Evolutionary conservation across 208 protist species (phyloP).

Genomic region (Tritrichomonas musculus): DNA sequence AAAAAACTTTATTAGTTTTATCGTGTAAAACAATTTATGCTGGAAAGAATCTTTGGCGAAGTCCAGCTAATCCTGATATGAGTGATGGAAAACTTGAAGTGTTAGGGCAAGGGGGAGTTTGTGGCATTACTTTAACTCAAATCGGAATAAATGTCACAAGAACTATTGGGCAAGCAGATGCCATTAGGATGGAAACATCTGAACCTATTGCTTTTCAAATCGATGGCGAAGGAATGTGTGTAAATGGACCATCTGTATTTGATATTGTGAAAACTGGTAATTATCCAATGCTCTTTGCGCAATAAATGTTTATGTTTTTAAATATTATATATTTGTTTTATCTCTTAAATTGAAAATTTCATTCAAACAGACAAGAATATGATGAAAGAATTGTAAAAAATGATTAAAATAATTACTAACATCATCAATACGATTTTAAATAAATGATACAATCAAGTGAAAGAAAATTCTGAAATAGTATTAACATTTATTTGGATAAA

Average conservation of each 20-base stretch:
- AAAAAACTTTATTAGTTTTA: neutral
- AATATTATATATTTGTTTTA: neutral
- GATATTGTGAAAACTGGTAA: neutral
- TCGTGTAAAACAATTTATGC: conserved; percentile 9
- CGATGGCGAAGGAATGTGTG: neutral
- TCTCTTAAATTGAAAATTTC: too few relatives aligned
- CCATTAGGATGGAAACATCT: neutral
- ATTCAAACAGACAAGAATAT: too few relatives aligned
- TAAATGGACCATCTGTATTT: neutral
- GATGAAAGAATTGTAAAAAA: too few relatives aligned
- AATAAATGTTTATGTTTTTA: neutral
- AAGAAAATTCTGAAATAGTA: too few relatives aligned
- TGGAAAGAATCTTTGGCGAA: neutral
- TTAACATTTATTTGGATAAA: too few relatives aligned
- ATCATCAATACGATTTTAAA: too few relatives aligned
- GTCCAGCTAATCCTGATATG: neutral
- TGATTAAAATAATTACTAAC: too few relatives aligned
- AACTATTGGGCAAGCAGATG: neutral
- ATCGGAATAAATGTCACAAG: neutral
- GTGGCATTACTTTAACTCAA: neutral
- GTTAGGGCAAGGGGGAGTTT: neutral
- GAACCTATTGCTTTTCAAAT: neutral
- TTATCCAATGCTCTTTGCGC: neutral
- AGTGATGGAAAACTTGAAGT: neutral
- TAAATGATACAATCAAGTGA: too few relatives aligned